Conservation (phyloP, 495 filamentous ascomycete genomes). For the Annulohypoxylon stygium region DNA sequence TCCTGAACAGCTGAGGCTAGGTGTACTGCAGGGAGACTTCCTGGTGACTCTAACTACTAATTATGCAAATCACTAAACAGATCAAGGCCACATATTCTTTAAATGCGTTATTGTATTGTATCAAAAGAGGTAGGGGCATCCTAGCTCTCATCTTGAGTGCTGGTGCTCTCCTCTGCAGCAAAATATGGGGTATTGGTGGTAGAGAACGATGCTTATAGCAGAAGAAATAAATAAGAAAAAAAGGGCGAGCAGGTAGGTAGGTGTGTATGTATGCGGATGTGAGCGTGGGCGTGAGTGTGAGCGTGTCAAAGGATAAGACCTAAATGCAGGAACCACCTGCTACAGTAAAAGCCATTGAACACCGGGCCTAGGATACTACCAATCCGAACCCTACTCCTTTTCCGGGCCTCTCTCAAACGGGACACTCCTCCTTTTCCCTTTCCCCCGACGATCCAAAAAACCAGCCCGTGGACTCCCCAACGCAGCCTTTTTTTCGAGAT, state of each 20-base stretch:
- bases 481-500: conserved; percentile 29
- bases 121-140: background rate
- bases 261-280: background rate
- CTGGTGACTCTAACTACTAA: background rate
- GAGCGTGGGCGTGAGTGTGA: conserved; percentile 9
- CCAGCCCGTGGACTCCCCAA: conserved; percentile 32
- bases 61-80: conserved; percentile 3
- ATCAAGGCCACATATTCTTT: background rate
- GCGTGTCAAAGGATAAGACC: conserved; percentile 17
- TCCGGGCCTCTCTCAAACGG: conserved; percentile 24
- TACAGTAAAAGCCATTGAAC: conserved; percentile 34
- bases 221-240: conserved; percentile 19
- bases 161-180: conserved; percentile 6
- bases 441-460: conserved; percentile 16
- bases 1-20: background rate
- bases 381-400: conserved; percentile 22
- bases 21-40: background rate
- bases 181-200: conserved; percentile 31
- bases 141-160: conserved; percentile 19
- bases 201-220: conserved; percentile 20
- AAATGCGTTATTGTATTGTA: background rate
- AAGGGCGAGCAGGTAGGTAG: conserved; percentile 4
- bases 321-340: conserved; percentile 30
- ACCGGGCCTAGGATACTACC: conserved; percentile 43
- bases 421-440: conserved; percentile 21